Base-by-base conservation (phyloP, 176 grass and related monocot species). In the Phragmites australis region DNA sequence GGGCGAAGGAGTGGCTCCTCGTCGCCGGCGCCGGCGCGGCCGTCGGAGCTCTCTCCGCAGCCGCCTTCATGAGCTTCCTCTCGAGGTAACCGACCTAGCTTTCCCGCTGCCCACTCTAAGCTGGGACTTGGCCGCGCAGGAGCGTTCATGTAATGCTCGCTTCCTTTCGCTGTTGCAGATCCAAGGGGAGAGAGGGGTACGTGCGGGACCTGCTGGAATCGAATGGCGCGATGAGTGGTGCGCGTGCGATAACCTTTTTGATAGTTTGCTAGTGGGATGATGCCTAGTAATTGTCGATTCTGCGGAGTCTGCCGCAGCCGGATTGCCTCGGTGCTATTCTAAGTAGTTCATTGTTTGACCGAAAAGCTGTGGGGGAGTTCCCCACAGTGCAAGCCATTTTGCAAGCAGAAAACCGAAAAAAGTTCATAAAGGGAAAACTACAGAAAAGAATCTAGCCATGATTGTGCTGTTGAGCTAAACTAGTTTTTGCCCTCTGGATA, bases 1-100 rank as follows among this genome's bases (percentile, higher is more conserved):
- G 79, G 59, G 88, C 90, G 53, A 89, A 72, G 86, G 82, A 89
- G 63, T 91, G 87, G 82, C 84, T 90, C 19, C 78, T 91, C 41
- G 78, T 84, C 37, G 82, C 90, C 54, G 88, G 76, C 13, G 70
- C 81, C 9, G 78, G 90, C 40, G 92, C 84, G 16, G 65, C 79
- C 22, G 56, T 91, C 31, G 90, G 92, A 14, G 93, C 86, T 46
- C 49, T 99, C 75, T 86, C 90, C 9, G 61, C 84, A 6, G 51
- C 88, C 4, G 74, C 88, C 43, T 6, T 93, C 44, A 74, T 89
- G 31, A 84, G 47, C 6, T 26, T 84, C 56, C 30, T 89, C 57
- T 85, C 92, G 11, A 91, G 90, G 96, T 94, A 64, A 83, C 60
- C 5, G 4, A 5, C 19, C 18, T 14, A 34, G 22, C 58, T 40